These are phyloP conservation scores for Chlorella ohadii DNA, from an alignment of 139 green algal genomes.

Conservation along the genomic window DNA sequence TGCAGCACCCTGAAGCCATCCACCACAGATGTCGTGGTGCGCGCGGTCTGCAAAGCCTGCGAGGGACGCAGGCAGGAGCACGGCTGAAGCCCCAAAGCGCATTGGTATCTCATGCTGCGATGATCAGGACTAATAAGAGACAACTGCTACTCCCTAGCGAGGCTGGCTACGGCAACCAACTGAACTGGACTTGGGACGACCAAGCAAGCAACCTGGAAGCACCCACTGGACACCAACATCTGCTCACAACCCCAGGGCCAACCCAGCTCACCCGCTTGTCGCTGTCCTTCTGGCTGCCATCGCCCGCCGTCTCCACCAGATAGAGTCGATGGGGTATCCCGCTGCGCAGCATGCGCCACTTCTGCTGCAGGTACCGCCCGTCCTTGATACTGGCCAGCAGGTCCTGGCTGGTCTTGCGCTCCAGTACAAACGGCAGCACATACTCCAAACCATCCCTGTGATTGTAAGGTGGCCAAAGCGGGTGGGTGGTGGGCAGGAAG, in stretches of 20 bases:
- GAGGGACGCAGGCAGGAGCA: background rate
- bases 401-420: background rate
- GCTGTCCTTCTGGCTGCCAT: background rate
- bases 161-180: too few relatives aligned
- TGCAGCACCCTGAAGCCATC: background rate
- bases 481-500: too few relatives aligned
- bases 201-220: too few relatives aligned
- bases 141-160: too few relatives aligned
- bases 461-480: too few relatives aligned
- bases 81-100: too few relatives aligned
- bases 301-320: background rate
- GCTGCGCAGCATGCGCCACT: conserved; percentile 3
- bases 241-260: too few relatives aligned
- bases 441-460: background rate
- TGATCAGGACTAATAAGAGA: too few relatives aligned
- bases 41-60: background rate
- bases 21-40: background rate
- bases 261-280: background rate
- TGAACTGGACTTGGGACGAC: too few relatives aligned
- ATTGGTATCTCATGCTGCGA: too few relatives aligned
- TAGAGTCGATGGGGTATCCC: background rate
- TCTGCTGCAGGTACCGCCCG: background rate
- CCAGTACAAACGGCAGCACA: background rate
- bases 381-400: background rate
- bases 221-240: too few relatives aligned